Evolutionary conservation across 371 early-diverging fungal species (phyloP), one percentile per base, ranked within the genome.

Genomic region (Mortierella polycephala): DNA sequence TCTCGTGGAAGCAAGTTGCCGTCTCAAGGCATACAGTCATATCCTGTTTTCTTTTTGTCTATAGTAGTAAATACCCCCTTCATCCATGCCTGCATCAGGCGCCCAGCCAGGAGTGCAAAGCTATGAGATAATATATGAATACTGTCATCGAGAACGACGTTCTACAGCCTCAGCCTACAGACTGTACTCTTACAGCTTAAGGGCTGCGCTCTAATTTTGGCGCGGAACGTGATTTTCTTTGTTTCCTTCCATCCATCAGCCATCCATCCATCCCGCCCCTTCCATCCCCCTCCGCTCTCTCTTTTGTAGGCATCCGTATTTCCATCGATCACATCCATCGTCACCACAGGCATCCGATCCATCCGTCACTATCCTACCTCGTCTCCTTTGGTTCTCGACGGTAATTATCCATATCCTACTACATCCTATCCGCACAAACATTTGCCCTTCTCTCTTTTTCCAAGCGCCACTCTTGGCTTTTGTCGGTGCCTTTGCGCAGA

Each of bases 241-340:
- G 9, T 20, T 52, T 67, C 53, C 55, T 57, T 58, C 41, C 64
- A 63, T 60, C 63, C 60, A 21, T 63, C 63, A 60, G 1, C 60
- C 62, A 62, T 53, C 62, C 62, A 52, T 52, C 62, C 56, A 51
- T 18, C 57, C 57, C 39, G 30, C 4, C 30, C 30, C 30, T 30
- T 41, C 59, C 59, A 59, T 37, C 47, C 60, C n/a, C 49, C 44
- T 1, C 57, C 42, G 5, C n/a, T 21, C 30, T 12, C 39, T 20
- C 40, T 39, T n/a, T 39, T 16, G 11, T 21, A 57, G 14, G 16
- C 57, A 57, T 52, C 52, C 52, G 20, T 52, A 13, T 39, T 11
- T 56, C 45, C 49, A 14, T 59, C 11, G 16, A 30, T 14, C 42
- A 14, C 49, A 18, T 44, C 40, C 57, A 42, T 42, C 18, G 18